Conservation (phyloP, 208 protist species). For the Vickermania spadyakhi region DNA sequence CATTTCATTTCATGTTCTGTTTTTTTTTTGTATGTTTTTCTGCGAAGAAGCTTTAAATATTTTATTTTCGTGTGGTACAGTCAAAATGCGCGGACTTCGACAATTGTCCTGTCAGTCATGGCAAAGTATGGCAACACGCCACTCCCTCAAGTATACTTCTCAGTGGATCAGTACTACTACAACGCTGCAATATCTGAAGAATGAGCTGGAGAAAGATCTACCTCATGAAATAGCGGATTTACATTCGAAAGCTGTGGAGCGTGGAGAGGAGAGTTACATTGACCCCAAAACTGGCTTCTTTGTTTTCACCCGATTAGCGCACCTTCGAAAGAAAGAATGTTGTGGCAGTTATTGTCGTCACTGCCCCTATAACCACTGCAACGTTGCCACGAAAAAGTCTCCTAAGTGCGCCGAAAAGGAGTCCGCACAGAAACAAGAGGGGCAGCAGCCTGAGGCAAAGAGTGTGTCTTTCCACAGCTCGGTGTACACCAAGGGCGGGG, state of each 20-base stretch:
- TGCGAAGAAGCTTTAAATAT: background rate
- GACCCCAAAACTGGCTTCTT: conserved; percentile 37
- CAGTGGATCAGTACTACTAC: background rate
- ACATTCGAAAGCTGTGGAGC: conserved; percentile 15
- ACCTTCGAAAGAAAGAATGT: conserved; percentile 21
- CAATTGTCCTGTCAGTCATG: no score
- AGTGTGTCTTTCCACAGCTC: conserved; percentile 9
- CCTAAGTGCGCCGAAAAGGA: background rate
- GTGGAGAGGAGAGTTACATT: conserved; percentile 25
- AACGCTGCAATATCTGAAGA: conserved; percentile 11
- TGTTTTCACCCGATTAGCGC: conserved; percentile 29
- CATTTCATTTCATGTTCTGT: conserved; percentile 4
- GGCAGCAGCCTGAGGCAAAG: background rate
- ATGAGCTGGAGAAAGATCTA: conserved; percentile 17
- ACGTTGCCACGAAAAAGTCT: conserved; percentile 12
- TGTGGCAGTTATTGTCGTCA: conserved; percentile 39
- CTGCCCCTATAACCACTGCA: conserved; percentile 43
- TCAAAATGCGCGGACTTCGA: no score
- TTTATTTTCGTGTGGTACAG: no score
- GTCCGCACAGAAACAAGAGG: conserved; percentile 2
- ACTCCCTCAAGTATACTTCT: no score
- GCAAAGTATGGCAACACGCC: no score
- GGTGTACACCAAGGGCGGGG: conserved; percentile 53
- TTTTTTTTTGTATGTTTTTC: conserved; percentile 7
- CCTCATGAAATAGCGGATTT: conserved; percentile 11